Base-by-base conservation (phyloP, 257 asterid species). In the Cruciata laevipes region DNA sequence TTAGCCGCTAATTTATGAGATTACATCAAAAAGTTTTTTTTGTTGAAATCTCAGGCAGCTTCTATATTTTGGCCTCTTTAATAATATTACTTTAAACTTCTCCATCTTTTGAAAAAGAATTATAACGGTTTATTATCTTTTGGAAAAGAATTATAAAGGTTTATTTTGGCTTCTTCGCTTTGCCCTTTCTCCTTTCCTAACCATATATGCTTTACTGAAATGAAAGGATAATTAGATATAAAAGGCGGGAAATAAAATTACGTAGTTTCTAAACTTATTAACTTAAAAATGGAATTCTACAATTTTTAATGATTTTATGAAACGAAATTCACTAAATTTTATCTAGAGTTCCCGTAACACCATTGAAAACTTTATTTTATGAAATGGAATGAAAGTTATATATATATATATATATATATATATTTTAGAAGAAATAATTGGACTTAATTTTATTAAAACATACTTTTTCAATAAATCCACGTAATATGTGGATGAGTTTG, bases 111-210 rank as follows among this genome's bases (percentile, higher is more conserved):
- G n/a, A 6, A 62, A 52, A 55, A 10, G 33, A 67, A 67, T n/a
- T 52, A 16, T 52, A 63, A 67, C 52, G 71, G 49, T 35, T 30
- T 18, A 31, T 31, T 32, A 38, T 49, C 32, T 5, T 61, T 32
- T 59, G 32, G 14, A 61, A 52, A 55, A 10, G 33, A 67, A 67
- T n/a, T 52, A 16, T 52, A 63, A 67, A 67, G 71, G 49, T 35
- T 30, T 18, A 31, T 31, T 32, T 67, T 67, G 62, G 71, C 73
- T 69, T 42, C 66, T 59, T 59, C 58, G 32, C 47, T 30, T 31
- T 24, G 5, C 12, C 66, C 42, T 56, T 67, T n/a, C 64, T 55
- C 10, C 60, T 55, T 13, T 49, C 58, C 25, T 52, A n/a, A n/a
- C n/a, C n/a, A n/a, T n/a, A 7, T 52, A 21, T 56, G 61, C 9